Percentiles rank a stretch among this genome's conserved stretches.
These are phyloP conservation scores for Ramaria sp. DNA, from an alignment of 768 basidiomycete genomes.

Conservation along the genomic window DNA sequence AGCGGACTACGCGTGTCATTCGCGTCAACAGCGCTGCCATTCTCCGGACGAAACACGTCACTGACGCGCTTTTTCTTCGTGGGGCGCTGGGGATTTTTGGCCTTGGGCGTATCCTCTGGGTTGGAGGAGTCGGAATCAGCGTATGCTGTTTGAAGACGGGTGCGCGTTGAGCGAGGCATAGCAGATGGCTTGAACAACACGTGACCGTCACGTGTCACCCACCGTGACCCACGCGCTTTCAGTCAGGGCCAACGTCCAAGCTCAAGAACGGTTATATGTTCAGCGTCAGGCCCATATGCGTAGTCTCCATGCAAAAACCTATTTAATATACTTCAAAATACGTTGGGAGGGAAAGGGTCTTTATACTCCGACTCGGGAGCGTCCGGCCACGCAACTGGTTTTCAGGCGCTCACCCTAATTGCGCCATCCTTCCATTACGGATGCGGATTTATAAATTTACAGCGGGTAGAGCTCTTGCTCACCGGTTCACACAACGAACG, in stretches of 20 bases:
- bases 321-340: no score
- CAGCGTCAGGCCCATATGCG: no score
- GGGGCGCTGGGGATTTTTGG: conserved; percentile 1
- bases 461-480: neutral
- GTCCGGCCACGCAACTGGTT: no score
- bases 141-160: conserved; percentile 1
- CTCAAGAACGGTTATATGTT: no score
- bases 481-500: neutral
- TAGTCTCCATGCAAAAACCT: no score
- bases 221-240: neutral
- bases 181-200: neutral
- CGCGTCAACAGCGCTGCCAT: conserved; percentile 4
- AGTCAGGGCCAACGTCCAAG: neutral
- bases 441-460: neutral
- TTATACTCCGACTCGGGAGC: no score
- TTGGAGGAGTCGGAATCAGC: conserved; percentile 7
- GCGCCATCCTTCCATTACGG: neutral
- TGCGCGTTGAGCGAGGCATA: conserved; percentile 8
- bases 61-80: conserved; percentile 14
- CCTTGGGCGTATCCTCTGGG: neutral
- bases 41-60: conserved; percentile 8
- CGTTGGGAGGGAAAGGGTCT: no score
- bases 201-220: neutral
- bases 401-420: neutral
- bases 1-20: conserved; percentile 28